Evolutionary conservation across 192 early-diverging fungal species (phyloP).

Genomic region (Spizellomyces sp.): DNA sequence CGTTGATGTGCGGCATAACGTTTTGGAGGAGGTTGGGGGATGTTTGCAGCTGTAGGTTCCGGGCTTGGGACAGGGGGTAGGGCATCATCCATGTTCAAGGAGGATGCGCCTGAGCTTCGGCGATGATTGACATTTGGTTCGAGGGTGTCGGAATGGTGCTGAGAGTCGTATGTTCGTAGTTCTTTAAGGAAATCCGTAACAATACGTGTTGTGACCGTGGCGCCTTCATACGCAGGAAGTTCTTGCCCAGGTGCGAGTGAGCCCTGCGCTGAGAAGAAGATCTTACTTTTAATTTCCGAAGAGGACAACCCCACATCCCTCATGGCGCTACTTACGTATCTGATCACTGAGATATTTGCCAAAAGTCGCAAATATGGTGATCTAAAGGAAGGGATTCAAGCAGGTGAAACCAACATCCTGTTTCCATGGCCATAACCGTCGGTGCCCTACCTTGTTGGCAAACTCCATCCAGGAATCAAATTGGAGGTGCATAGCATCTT

Average conservation of each 20-base stretch:
- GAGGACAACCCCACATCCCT: background rate
- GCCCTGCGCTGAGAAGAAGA: conserved; percentile 30
- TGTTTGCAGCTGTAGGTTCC: background rate
- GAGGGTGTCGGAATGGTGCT: too few relatives aligned
- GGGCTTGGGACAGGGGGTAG: background rate
- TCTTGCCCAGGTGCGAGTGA: conserved; percentile 39
- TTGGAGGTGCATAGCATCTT: conserved; percentile 28
- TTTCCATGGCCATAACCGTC: background rate
- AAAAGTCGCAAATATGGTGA: conserved; percentile 35
- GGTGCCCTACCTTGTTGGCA: conserved; percentile 23
- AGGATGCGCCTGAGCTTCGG: background rate
- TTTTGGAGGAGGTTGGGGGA: conserved; percentile 6
- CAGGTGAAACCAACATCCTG: background rate
- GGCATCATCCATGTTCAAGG: background rate
- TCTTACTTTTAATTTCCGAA: background rate
- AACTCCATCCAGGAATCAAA: conserved; percentile 45
- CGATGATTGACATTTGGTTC: background rate
- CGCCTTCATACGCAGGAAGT: conserved; percentile 21
- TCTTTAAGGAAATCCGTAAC: conserved; percentile 25
- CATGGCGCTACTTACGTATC: conserved; percentile 11
- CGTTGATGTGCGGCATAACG: background rate
- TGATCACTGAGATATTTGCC: conserved; percentile 47
- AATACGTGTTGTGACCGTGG: conserved; percentile 17
- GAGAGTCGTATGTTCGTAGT: conserved; percentile 8
- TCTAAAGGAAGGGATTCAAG: background rate